Base-by-base conservation (phyloP, 2,329 filamentous ascomycete species). In the Fusarium xyrophilum region DNA sequence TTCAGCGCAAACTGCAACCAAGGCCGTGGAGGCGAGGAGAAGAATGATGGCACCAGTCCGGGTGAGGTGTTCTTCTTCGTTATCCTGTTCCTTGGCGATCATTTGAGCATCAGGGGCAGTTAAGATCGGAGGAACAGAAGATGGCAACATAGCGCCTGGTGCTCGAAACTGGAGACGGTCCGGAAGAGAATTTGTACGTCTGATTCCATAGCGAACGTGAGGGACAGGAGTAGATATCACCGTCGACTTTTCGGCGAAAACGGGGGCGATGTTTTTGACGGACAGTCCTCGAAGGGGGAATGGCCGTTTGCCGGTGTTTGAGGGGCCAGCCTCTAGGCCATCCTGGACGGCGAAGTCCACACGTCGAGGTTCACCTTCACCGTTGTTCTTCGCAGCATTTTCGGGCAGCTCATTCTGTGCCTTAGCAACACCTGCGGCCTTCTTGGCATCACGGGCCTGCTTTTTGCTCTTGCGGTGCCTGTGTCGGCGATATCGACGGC, bases 121-220 rank as follows among this genome's bases (percentile, higher is more conserved):
- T 9, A 83, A 60, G 1, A 79, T 74, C 8, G 81, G 71, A 0
- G 84, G 81, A 15, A 84, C 73, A 56, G 83, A 81, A 19, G 83
- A 77, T 3, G 84, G 83, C 40, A 85, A 76, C 79, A 86, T 80
- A 33, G 81, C 80, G 9, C 85, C 84, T 1, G 85, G 83, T 2
- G 84, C 74, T 7, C 85, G 83, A 35, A 81, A 69, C 25, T 81
- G 76, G 12, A 93, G 83, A 21, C 89, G 86, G 71, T 91, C 90
- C 0, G 91, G 91, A 5, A 93, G 83, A 1, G 91, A 93, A 75
- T 87, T 92, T 23, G 91, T 92, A 56, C 91, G 86, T 58, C 90
- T 89, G 55, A 93, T 88, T n/a, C 87, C 86, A 69, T 87, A 86
- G 42, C 85, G 83, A 60, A 89, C 84, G 32, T 85, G 83, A 9